phyloP scores from a whole-genome alignment of 768 basidiomycete genomes.

The Kwoniella dendrophila region DNA sequence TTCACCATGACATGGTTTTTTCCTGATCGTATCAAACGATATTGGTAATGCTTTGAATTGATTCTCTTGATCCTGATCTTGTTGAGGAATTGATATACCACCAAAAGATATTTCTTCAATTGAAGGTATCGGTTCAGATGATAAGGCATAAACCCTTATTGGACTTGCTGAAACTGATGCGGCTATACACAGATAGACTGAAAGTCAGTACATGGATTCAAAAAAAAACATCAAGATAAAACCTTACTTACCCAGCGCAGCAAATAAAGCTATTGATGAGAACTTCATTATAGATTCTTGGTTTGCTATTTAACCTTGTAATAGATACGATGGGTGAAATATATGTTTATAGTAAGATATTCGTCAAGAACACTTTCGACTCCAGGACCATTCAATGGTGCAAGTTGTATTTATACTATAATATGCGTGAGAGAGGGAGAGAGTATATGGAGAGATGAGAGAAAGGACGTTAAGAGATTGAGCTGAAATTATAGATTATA shows the following conservation, averaged over 20 bases:
- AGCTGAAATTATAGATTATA: neutral
- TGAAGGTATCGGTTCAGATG: constrained; percentile 10
- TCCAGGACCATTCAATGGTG: constrained; percentile 10
- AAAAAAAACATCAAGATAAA: neutral
- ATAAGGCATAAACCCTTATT: constrained; percentile 22
- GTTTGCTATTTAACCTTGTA: neutral
- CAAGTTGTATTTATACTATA: neutral
- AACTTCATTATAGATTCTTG: constrained; percentile 28
- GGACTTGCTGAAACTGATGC: constrained; percentile 21
- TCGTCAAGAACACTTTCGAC: constrained; percentile 12
- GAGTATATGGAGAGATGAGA: constrained; percentile 17
- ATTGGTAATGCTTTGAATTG: neutral
- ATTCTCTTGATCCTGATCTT: constrained; percentile 2
- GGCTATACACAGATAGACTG: constrained; percentile 8
- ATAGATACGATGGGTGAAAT: neutral
- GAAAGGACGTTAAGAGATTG: neutral
- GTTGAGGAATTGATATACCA: neutral
- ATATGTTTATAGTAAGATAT: neutral
- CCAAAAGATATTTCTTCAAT: constrained; percentile 7
- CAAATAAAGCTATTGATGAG: constrained; percentile 25
- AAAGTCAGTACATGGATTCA: neutral
- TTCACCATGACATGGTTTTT: constrained; percentile 9
- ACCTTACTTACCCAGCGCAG: constrained; percentile 36
- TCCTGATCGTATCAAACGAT: neutral
- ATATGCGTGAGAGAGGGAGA: constrained; percentile 5